Percentiles rank a stretch among this genome's conserved stretches.
phyloP scores from a whole-genome alignment of 768 basidiomycete species.

The Kondoa subrosea region DNA sequence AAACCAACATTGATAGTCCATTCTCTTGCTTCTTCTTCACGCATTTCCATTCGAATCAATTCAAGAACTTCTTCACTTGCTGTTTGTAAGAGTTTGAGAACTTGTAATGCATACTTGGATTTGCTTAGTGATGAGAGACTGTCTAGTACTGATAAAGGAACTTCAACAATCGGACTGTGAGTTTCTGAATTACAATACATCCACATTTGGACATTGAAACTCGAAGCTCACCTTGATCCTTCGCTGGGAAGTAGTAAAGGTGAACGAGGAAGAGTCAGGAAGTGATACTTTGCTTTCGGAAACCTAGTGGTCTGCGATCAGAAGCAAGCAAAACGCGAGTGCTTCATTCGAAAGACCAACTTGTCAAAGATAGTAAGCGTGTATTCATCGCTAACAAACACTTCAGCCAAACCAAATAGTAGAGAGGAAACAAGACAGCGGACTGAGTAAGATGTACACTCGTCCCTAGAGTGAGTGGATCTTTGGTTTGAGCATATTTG shows the following conservation, averaged over 20 bases:
- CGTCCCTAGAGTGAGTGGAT: conserved; percentile 4
- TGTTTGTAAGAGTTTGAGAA: conserved; percentile 13
- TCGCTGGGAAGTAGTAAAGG: conserved; percentile 8
- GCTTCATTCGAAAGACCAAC: too few species aligned
- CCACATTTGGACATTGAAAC: neutral
- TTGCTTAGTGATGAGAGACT: conserved; percentile 4
- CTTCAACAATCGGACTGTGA: neutral
- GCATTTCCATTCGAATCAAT: conserved; percentile 16
- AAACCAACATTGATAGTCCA: conserved; percentile 18
- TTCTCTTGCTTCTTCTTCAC: conserved; percentile 17
- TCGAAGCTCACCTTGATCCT: conserved; percentile 1
- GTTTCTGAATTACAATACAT: neutral
- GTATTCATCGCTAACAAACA: conserved; percentile 4
- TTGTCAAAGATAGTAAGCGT: conserved; percentile 18
- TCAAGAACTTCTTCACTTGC: conserved; percentile 14
- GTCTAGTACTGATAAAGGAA: conserved; percentile 9
- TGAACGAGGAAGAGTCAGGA: neutral
- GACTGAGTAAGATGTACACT: conserved; percentile 4
- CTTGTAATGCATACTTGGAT: conserved; percentile 7
- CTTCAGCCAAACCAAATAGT: neutral
- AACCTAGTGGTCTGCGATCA: neutral
- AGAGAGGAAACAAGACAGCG: neutral
- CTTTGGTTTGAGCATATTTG: conserved; percentile 11
- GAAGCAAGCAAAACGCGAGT: conserved; percentile 9
- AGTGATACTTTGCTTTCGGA: conserved; percentile 8